Conservation (phyloP, 2,329 filamentous ascomycete species). For the Pseudofabraea citricarpa region DNA sequence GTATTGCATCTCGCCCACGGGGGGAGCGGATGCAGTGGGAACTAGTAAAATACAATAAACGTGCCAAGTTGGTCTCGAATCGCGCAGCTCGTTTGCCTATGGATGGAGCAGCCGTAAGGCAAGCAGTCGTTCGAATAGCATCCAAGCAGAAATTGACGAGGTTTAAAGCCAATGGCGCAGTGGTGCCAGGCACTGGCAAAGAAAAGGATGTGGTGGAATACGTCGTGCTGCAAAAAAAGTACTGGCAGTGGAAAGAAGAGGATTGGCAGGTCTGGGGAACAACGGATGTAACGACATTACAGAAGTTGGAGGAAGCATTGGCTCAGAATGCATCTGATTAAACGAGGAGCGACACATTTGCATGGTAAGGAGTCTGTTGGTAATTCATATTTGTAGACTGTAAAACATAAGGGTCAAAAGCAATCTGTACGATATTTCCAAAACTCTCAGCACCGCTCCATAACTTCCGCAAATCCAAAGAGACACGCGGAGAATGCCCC, state of each 20-base stretch:
- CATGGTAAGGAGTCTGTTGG: constrained; percentile 2
- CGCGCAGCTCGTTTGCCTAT: constrained; percentile 43
- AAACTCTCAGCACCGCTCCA: no score
- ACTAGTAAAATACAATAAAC: constrained; percentile 44
- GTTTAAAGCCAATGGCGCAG: constrained; percentile 29
- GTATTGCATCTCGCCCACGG: constrained; percentile 46
- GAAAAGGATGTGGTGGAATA: constrained; percentile 57
- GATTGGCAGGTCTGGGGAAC: constrained; percentile 66
- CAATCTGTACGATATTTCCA: no score
- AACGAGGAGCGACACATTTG: background rate
- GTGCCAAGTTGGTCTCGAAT: constrained; percentile 39
- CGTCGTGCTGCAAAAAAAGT: constrained; percentile 52
- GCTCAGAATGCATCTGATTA: background rate
- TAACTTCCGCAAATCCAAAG: no score
- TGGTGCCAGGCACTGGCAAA: constrained; percentile 42
- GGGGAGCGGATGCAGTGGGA: constrained; percentile 47
- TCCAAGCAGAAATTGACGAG: constrained; percentile 50
- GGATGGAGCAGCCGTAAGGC: constrained; percentile 41
- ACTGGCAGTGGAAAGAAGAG: constrained; percentile 36
- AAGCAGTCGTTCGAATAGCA: constrained; percentile 56
- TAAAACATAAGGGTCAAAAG: background rate
- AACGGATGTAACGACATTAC: constrained; percentile 45
- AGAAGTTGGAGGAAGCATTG: constrained; percentile 17
- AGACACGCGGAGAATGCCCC: no score
- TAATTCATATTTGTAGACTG: background rate